Base-by-base conservation (phyloP, 129 eudicot species). In the Escallonia rubra region DNA sequence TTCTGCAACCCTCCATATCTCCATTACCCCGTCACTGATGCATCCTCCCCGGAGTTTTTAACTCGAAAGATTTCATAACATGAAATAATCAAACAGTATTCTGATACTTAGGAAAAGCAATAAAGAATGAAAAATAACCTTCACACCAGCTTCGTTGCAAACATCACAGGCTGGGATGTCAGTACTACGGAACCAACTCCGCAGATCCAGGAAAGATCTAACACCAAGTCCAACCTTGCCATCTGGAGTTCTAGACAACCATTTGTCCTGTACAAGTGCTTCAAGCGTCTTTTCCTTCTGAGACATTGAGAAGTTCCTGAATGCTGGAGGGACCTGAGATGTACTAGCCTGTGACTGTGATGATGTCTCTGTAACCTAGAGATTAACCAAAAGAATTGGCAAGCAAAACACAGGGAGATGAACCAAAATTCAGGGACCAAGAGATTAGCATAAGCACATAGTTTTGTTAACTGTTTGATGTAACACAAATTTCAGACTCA, bases 121-220 rank as follows among this genome's bases (percentile, higher is more conserved):
- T 42, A 11, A n/a, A 13, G 43, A 38, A 8, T 42, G 10, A 68
- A 13, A 75, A 23, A 41, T 7, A 66, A 94, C 99, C 99, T 94
- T 94, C 14, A 94, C 80, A 39, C 88, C 96, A 69, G 95, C 95
- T 67, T 94, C 99, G 61, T 94, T 94, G 86, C 99, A 94, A 56
- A 87, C 92, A 51, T 82, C 87, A 65, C 99, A 94, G 11, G 85
- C 59, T 66, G 97, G 90, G 75, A 94, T 84, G 54, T 85, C 96
- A 61, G 82, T 89, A 51, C 67, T 79, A 61, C 80, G 92, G 68
- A 94, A 94, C 97, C 99, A 94, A 72, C 99, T 86, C 57, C 99
- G 81, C 43, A 89, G 92, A 79, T 94, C 99, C 54, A 94, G 78
- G 64, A 94, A 89, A 55, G 99, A 94, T 77, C 99, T 82, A 47